phyloP scores from a whole-genome alignment of 2,329 filamentous ascomycete species.

The Fusarium sp. region DNA sequence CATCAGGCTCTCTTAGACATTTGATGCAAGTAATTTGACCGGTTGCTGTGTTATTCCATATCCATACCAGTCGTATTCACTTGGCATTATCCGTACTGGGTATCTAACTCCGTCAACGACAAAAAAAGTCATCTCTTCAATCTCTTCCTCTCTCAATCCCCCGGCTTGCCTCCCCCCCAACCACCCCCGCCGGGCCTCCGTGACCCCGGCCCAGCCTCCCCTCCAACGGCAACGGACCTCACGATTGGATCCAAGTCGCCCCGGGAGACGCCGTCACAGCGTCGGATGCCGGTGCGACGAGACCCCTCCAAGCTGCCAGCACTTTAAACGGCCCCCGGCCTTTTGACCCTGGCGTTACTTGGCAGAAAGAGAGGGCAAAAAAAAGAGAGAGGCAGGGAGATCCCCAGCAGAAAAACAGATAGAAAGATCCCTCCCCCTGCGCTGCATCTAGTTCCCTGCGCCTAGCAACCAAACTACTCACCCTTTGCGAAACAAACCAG shows the following conservation, averaged over 20 bases:
- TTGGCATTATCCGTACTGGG: not conserved
- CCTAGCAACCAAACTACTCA: conserved; percentile 15
- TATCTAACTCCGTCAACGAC: not conserved
- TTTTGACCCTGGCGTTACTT: not conserved
- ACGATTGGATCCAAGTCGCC: conserved; percentile 31
- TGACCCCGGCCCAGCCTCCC: conserved; percentile 22
- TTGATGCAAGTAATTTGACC: conserved; percentile 17
- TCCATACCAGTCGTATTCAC: conserved; percentile 19
- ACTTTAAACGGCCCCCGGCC: conserved; percentile 29
- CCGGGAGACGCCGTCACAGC: conserved; percentile 31
- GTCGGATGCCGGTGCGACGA: conserved; percentile 16
- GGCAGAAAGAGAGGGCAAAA: not conserved
- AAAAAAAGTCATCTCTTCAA: not conserved
- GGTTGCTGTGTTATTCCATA: conserved; percentile 23
- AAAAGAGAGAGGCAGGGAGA: conserved; percentile 34
- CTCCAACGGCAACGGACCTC: conserved; percentile 8
- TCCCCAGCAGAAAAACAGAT: not conserved
- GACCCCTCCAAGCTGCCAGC: conserved; percentile 29
- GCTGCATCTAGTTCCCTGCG: conserved; percentile 4
- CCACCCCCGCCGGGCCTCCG: conserved; percentile 10
- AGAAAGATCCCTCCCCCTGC: conserved; percentile 13
- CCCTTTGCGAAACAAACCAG: conserved; percentile 4
- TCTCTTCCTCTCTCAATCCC: not conserved
- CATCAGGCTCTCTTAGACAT: conserved; percentile 3
- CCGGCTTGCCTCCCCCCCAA: not conserved